Evolutionary conservation across 177 flowering plant species (phyloP).

Genomic region (Vitis hybrid): DNA sequence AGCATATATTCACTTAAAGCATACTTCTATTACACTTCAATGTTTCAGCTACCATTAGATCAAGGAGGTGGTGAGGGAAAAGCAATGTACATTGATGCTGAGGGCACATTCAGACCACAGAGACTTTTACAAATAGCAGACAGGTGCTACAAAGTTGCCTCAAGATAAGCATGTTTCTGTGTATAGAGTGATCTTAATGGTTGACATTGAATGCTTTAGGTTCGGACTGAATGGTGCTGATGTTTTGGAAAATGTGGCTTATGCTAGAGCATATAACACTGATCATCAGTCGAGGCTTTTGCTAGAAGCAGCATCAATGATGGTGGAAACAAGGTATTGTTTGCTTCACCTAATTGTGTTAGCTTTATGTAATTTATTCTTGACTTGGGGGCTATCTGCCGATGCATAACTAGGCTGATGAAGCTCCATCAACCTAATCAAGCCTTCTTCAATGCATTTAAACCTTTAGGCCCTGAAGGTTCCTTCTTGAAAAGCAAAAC

Average conservation of each 20-base stretch:
- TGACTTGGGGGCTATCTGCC: no score
- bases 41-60: slow-evolving; percentile 90
- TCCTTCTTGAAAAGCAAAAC: no score
- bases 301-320: slow-evolving; percentile 99
- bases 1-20: background rate
- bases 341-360: background rate
- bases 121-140: slow-evolving; percentile 94
- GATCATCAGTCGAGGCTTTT: slow-evolving; percentile 97
- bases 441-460: no score
- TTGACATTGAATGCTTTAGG: slow-evolving; percentile 40
- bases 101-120: slow-evolving; percentile 96
- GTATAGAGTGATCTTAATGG: background rate
- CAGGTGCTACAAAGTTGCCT: slow-evolving; percentile 46
- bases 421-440: no score
- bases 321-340: slow-evolving; percentile 87
- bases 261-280: slow-evolving; percentile 98
- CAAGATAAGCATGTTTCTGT: background rate
- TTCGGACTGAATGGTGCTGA: slow-evolving; percentile 92
- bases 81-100: slow-evolving; percentile 98
- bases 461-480: no score
- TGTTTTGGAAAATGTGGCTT: slow-evolving; percentile 97
- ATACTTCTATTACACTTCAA: slow-evolving; percentile 4
- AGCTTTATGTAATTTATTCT: no score
- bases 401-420: no score
- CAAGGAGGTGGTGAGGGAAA: slow-evolving; percentile 99